Evolutionary conservation across 192 early-diverging fungal species (phyloP).

Genomic region (Coemansia sp.): DNA sequence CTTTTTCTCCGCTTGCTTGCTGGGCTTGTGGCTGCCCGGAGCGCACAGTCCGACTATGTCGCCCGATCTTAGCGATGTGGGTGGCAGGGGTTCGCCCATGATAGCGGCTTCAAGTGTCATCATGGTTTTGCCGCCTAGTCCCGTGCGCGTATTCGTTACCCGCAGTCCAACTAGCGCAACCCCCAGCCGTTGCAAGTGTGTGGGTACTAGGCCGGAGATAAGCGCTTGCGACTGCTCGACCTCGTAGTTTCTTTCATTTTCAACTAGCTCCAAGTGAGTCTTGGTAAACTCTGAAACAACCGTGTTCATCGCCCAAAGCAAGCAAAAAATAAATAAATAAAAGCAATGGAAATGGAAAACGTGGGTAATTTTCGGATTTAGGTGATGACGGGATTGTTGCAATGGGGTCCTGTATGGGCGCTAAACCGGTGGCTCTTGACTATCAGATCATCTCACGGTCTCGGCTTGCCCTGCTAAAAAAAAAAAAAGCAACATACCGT

Average conservation of each 20-base stretch:
- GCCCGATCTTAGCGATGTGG: constrained; percentile 61
- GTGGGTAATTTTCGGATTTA: background rate
- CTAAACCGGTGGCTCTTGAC: too few relatives aligned
- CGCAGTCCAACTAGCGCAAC: constrained; percentile 62
- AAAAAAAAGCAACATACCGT: too few relatives aligned
- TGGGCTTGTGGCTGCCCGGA: background rate
- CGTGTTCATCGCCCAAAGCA: background rate
- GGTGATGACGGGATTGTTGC: too few relatives aligned
- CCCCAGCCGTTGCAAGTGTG: constrained; percentile 65
- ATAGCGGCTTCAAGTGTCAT: constrained; percentile 65
- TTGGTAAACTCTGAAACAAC: constrained; percentile 12
- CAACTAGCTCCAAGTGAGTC: constrained; percentile 55
- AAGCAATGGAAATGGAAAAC: background rate
- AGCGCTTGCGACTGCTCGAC: constrained; percentile 37
- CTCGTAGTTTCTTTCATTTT: constrained; percentile 56
- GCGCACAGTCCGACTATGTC: constrained; percentile 72
- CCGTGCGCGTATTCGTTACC: constrained; percentile 61
- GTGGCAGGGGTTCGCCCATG: constrained; percentile 57
- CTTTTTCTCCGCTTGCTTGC: constrained; percentile 24
- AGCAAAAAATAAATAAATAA: background rate
- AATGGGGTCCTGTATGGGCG: too few relatives aligned
- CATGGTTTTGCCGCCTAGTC: constrained; percentile 66
- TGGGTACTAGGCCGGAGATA: constrained; percentile 48
- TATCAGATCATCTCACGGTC: too few relatives aligned
- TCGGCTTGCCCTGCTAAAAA: too few relatives aligned